A percentile compares a stretch with the other conserved stretches of the same genome.
phyloP scores from a whole-genome alignment of 805 yeast genomes.

The Saccharomycopsis javanensis region DNA sequence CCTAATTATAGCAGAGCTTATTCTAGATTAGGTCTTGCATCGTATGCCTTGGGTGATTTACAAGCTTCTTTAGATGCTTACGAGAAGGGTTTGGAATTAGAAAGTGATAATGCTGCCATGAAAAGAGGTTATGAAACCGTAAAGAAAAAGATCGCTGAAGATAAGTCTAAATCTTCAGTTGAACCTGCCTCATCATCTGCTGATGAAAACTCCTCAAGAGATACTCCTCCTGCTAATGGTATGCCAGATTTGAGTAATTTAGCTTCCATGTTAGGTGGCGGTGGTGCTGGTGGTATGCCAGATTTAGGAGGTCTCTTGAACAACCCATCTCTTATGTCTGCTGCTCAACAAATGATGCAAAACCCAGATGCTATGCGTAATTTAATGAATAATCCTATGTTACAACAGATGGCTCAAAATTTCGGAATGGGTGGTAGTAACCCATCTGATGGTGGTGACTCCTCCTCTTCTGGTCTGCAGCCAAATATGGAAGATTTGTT shows the following conservation, averaged over 20 bases:
- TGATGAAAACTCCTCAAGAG: constrained; percentile 22
- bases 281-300: constrained; percentile 63
- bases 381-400: constrained; percentile 70
- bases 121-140: constrained; percentile 90
- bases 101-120: constrained; percentile 82
- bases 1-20: constrained; percentile 85
- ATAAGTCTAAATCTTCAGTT: constrained; percentile 37
- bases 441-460: constrained; percentile 6
- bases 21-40: constrained; percentile 90
- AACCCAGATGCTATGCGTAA: constrained; percentile 69
- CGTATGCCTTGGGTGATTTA: constrained; percentile 88
- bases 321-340: constrained; percentile 88
- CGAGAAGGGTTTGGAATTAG: constrained; percentile 74
- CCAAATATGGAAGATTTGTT: constrained; percentile 62
- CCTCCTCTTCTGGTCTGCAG: constrained; percentile 21
- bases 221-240: constrained; percentile 34
- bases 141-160: constrained; percentile 74
- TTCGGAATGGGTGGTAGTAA: constrained; percentile 58
- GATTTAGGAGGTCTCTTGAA: constrained; percentile 60
- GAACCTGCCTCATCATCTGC: constrained; percentile 21
- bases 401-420: constrained; percentile 75
- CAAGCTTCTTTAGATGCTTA: constrained; percentile 87
- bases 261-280: constrained; percentile 44
- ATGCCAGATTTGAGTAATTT: constrained; percentile 65
- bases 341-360: constrained; percentile 81